phyloP scores from a whole-genome alignment of 2,329 filamentous ascomycete species.

The Ophiostoma triangulosporum region DNA sequence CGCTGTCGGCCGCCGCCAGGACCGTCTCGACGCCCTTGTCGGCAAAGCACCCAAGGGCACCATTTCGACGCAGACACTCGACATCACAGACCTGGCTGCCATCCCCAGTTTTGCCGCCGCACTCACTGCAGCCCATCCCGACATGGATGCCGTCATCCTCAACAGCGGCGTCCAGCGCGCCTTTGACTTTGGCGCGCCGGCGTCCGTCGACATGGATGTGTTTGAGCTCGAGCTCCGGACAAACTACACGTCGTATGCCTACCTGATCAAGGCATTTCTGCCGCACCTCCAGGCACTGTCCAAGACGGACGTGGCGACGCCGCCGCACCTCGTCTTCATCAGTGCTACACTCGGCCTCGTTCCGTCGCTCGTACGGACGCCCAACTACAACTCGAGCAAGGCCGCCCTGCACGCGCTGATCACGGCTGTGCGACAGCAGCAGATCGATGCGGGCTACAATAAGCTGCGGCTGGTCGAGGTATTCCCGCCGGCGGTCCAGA shows the following conservation, averaged over 20 bases:
- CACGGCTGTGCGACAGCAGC: constrained; percentile 31
- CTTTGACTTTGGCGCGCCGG: constrained; percentile 29
- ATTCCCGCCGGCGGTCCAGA: constrained; percentile 27
- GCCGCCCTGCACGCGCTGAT: constrained; percentile 33
- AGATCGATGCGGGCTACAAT: constrained; percentile 23
- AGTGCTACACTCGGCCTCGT: constrained; percentile 22
- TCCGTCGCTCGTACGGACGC: constrained; percentile 27
- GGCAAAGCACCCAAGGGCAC: constrained; percentile 6
- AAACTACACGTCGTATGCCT: constrained; percentile 32
- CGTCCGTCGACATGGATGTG: constrained; percentile 23
- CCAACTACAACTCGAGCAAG: constrained; percentile 36
- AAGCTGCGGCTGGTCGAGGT: constrained; percentile 27
- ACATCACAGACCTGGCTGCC: constrained; percentile 26
- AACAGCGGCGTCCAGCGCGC: constrained; percentile 35
- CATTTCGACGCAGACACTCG: constrained; percentile 22
- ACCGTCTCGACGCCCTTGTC: constrained; percentile 29
- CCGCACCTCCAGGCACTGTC: constrained; percentile 24
- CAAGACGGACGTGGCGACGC: background rate
- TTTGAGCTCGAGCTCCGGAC: constrained; percentile 29
- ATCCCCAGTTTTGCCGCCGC: constrained; percentile 22
- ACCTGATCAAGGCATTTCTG: constrained; percentile 30
- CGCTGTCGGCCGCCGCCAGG: constrained; percentile 32
- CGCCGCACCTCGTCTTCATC: constrained; percentile 17
- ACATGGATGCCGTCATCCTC: constrained; percentile 36
- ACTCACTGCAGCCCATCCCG: constrained; percentile 25